phyloP scores from a whole-genome alignment of 352 stramenopile genomes.

The Blastocystis sp. region DNA sequence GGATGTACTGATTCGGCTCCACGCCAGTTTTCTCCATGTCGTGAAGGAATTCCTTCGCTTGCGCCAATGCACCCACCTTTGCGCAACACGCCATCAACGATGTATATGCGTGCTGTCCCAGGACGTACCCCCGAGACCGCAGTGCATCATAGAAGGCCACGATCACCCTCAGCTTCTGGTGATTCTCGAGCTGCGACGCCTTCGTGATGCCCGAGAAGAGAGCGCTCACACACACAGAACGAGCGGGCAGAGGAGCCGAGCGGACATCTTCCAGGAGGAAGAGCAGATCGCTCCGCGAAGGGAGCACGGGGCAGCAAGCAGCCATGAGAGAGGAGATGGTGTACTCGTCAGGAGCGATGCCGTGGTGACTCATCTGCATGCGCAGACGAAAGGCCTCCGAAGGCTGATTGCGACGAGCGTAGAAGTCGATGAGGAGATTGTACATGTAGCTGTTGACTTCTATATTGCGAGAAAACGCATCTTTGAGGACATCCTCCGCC shows the following conservation, averaged over 20 bases:
- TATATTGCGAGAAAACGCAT: not conserved
- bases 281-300: not conserved
- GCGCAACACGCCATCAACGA: slow-evolving; percentile 59
- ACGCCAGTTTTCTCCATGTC: slow-evolving; percentile 42
- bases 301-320: slow-evolving; percentile 36
- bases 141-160: slow-evolving; percentile 23
- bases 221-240: slow-evolving; percentile 30
- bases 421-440: slow-evolving; percentile 59
- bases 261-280: slow-evolving; percentile 26
- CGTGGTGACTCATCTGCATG: not conserved
- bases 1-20: slow-evolving; percentile 38
- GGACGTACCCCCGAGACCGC: slow-evolving; percentile 23
- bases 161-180: slow-evolving; percentile 46
- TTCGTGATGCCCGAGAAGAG: slow-evolving; percentile 55
- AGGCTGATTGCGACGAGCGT: not conserved
- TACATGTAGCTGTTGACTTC: slow-evolving; percentile 62
- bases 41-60: slow-evolving; percentile 6
- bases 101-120: slow-evolving; percentile 61
- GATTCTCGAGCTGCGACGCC: slow-evolving; percentile 13
- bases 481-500: slow-evolving; percentile 4
- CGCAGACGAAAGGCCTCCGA: slow-evolving; percentile 39
- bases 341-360: slow-evolving; percentile 49
- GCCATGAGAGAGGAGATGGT: slow-evolving; percentile 57
- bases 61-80: slow-evolving; percentile 32
- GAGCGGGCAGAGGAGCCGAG: slow-evolving; percentile 1